phyloP scores from a whole-genome alignment of 225 moss, liverwort and hornwort genomes.

The Bryum argenteum region DNA sequence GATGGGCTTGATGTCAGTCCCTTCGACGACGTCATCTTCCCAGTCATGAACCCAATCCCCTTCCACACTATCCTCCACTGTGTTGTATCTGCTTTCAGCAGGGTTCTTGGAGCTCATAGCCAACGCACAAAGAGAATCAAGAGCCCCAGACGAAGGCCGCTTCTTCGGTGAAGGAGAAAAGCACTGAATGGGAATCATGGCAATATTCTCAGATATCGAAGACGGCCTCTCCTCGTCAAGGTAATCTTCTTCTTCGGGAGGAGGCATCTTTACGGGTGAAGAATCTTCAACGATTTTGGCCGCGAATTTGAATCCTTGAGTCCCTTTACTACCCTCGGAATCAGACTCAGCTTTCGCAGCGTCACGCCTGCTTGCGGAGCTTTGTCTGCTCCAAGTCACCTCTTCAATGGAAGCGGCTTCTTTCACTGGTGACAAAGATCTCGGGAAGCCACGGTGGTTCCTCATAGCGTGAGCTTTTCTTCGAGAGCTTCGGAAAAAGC shows the following conservation, averaged over 20 bases:
- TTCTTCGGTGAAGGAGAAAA: constrained; percentile 44
- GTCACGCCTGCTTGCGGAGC: constrained; percentile 31
- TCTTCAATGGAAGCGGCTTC: constrained; percentile 60
- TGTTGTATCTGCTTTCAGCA: constrained; percentile 30
- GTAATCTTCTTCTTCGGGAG: constrained; percentile 6
- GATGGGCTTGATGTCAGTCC: constrained; percentile 47
- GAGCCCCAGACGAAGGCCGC: constrained; percentile 31
- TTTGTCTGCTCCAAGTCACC: constrained; percentile 53
- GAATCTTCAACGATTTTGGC: constrained; percentile 38
- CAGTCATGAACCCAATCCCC: constrained; percentile 44
- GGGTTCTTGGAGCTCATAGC: constrained; percentile 18
- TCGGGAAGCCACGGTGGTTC: constrained; percentile 44
- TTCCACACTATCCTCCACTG: constrained; percentile 31
- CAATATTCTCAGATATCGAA: constrained; percentile 41
- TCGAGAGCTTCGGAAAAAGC: constrained; percentile 41
- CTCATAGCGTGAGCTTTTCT: constrained; percentile 31
- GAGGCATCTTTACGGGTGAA: constrained; percentile 31
- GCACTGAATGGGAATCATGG: constrained; percentile 55
- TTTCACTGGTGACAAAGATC: constrained; percentile 54
- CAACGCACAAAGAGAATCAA: constrained; percentile 38
- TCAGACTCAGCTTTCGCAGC: constrained; percentile 23
- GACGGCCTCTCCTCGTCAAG: constrained; percentile 17
- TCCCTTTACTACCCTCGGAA: neutral
- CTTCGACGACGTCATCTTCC: constrained; percentile 43
- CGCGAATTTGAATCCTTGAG: constrained; percentile 43